Percentiles rank a stretch among this genome's conserved stretches.
Evolutionary conservation across 169 alveolate species (phyloP).

Genomic region (Babesia microti): DNA sequence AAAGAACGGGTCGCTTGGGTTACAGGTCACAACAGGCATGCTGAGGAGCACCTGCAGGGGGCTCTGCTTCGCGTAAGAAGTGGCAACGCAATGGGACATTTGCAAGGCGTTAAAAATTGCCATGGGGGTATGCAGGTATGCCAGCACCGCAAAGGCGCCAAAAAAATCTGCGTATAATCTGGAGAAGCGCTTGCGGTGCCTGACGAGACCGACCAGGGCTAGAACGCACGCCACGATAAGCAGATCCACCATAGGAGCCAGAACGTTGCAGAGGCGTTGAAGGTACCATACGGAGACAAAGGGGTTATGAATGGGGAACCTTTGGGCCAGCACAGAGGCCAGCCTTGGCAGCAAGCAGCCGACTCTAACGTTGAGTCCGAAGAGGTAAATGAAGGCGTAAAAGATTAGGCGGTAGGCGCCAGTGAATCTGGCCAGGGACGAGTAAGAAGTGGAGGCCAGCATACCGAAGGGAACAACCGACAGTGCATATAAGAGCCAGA

Average conservation of each 20-base stretch:
- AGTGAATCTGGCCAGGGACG: slow-evolving; percentile 21
- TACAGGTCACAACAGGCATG: too few relatives aligned
- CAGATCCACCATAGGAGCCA: slow-evolving; percentile 25
- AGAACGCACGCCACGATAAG: slow-evolving; percentile 3
- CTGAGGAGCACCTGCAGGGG: too few relatives aligned
- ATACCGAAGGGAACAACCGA: slow-evolving; percentile 45
- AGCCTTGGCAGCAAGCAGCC: slow-evolving; percentile 5
- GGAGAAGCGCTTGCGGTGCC: too few relatives aligned
- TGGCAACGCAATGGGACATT: too few relatives aligned
- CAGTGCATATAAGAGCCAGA: slow-evolving; percentile 22
- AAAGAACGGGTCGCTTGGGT: too few relatives aligned
- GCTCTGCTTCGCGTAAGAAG: too few relatives aligned
- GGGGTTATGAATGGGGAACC: not conserved
- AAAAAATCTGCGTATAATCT: too few relatives aligned
- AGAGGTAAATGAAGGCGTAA: slow-evolving; percentile 19
- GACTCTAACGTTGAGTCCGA: slow-evolving; percentile 9
- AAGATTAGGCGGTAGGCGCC: slow-evolving; percentile 9
- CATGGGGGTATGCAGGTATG: too few relatives aligned
- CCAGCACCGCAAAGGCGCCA: too few relatives aligned
- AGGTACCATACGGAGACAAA: slow-evolving; percentile 24
- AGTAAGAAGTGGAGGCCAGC: slow-evolving; percentile 12
- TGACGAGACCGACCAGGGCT: too few relatives aligned
- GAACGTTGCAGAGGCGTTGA: slow-evolving; percentile 10
- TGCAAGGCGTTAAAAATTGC: too few relatives aligned
- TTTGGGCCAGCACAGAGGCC: not conserved